Evolutionary conservation across 257 asterid species (phyloP).

Genomic region (Cinchona pubescens): DNA sequence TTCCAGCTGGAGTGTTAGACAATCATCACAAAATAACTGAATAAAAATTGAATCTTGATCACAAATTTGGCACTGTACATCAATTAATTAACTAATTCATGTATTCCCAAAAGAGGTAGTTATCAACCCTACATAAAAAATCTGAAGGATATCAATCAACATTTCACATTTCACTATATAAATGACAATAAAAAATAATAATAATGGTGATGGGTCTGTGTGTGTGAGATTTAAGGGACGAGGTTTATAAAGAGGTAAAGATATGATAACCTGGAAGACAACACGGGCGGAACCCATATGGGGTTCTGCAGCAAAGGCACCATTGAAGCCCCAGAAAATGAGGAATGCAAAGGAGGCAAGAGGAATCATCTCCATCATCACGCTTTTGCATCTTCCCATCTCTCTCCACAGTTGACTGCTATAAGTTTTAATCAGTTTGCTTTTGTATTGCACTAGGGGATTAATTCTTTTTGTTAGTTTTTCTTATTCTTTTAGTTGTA

Average conservation of each 20-base stretch:
- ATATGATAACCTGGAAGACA: slow-evolving; percentile 34
- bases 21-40: neutral
- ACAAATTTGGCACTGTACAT: neutral
- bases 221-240: neutral
- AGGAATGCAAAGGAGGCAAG: slow-evolving; percentile 12
- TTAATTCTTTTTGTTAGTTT: too few relatives aligned
- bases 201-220: neutral
- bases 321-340: slow-evolving; percentile 9
- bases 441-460: neutral
- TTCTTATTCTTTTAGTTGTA: too few relatives aligned
- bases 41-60: slow-evolving; percentile 1
- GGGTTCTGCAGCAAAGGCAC: slow-evolving; percentile 26
- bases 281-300: slow-evolving; percentile 33
- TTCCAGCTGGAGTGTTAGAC: neutral
- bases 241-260: neutral
- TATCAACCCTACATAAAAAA: neutral
- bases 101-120: neutral
- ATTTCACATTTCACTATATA: neutral
- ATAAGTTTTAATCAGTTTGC: neutral
- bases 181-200: neutral
- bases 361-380: slow-evolving; percentile 1
- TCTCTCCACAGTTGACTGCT: slow-evolving; percentile 20
- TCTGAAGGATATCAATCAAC: neutral
- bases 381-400: slow-evolving; percentile 17
- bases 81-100: neutral